Evolutionary conservation across 192 early-diverging fungal genomes (phyloP), one percentile per base, ranked within the genome.

Genomic region (Linnemannia hyalina): DNA sequence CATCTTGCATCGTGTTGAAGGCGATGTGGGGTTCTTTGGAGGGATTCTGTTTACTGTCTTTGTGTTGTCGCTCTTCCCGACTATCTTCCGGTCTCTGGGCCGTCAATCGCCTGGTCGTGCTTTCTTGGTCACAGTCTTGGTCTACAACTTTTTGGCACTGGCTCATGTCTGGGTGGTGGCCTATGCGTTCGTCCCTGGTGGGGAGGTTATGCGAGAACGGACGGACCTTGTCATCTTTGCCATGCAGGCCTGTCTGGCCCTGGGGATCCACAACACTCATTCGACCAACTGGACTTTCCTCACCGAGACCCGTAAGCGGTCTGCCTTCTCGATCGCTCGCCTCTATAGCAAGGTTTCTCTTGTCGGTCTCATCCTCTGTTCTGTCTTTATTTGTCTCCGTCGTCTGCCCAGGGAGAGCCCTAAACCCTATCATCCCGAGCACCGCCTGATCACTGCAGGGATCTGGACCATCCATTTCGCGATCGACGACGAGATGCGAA

Each of bases 391-490:
- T 35, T 71, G 78, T 13, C 55, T 86, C 38, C 68, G 78, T 55
- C 91, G 93, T 41, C 60, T 88, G 35, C 88, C 92, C 4, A 85
- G 85, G 0, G 81, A 82, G n/a, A 65, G 81, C 16, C 95, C 95
- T 3, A 44, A 36, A 65, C 93, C 95, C 18, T 88, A 90, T 70
- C 92, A 89, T 68, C 89, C 91, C 6, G 90, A 92, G 44, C 88
- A 93, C 74, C 91, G 93, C 42, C 78, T 91, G 35, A 81, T 95
- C 52, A 95, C 95, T 15, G 91, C 92, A 35, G 94, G 89, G 22
- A 95, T 95, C 74, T 95, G 95, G 95, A 95, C 95, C 1, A 93
- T 95, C 79, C 95, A 95, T 88, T 95, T 95, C 82, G 94, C 92
- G 41, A 85, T 95, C 44, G 95, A 95, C 85, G 94, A 95, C 88